phyloP scores from a whole-genome alignment of 2,329 filamentous ascomycete species.

The Alternaria infectoria region DNA sequence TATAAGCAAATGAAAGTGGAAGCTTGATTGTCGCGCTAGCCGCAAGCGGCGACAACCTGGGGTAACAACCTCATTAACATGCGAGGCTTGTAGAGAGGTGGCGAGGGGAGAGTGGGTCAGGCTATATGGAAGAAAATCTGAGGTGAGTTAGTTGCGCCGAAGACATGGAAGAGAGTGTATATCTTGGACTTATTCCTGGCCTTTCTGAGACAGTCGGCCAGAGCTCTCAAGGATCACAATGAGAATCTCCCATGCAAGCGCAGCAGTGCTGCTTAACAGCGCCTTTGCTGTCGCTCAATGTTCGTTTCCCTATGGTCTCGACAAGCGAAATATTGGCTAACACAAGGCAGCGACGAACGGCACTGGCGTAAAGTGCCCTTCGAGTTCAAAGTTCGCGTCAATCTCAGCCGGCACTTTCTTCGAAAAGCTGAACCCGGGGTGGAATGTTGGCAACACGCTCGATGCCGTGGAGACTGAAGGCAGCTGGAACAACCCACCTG shows the following conservation, averaged over 20 bases:
- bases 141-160: not conserved
- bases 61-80: constrained; percentile 10
- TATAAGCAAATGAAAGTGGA: constrained; percentile 12
- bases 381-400: constrained; percentile 51
- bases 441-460: constrained; percentile 67
- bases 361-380: constrained; percentile 42
- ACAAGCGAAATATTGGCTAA: not conserved
- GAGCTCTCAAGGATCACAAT: not conserved
- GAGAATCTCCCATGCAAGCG: constrained; percentile 6
- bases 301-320: not conserved
- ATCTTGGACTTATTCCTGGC: not conserved
- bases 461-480: constrained; percentile 64
- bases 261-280: constrained; percentile 21
- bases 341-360: constrained; percentile 13
- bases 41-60: not conserved
- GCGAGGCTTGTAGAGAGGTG: not conserved
- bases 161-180: not conserved
- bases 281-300: constrained; percentile 20
- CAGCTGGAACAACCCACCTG: constrained; percentile 64
- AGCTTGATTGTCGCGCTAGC: constrained; percentile 11
- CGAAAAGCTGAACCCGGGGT: constrained; percentile 60
- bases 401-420: constrained; percentile 58
- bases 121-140: constrained; percentile 2
- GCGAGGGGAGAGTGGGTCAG: not conserved
- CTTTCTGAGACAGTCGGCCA: not conserved